Base-by-base conservation (phyloP, 164 flowering plant species). In the Stephania cephalantha region DNA sequence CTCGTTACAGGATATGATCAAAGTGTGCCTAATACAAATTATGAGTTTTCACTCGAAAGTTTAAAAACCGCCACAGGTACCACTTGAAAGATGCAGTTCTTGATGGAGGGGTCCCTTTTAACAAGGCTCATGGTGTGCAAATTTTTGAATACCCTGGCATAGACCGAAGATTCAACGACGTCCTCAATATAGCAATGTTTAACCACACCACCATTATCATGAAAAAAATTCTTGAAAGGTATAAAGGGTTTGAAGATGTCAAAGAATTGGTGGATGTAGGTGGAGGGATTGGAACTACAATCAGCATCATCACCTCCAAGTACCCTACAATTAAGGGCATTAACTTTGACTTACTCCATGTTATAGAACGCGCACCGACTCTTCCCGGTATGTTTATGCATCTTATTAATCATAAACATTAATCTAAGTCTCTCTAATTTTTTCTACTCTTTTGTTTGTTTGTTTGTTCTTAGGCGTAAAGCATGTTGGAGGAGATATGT, bases 401-500 rank as follows among this genome's bases (percentile, higher is more conserved):
- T 50, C 15, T 50, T 50, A 0, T 10, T 15, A 48, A 8, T 10
- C 20, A 25, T 25, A 25, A 25, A 25, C 25, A 25, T 25, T 25
- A 25, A 25, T 25, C 25, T 25, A 25, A 25, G 0, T 25, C 25
- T 25, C 25, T 25, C 25, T 25, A 25, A 25, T 25, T 25, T 25
- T 25, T 25, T 25, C 25, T 25, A 25, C 25, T 25, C 25, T 25
- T 25, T 25, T 25, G 25, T 25, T 25, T 25, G 25, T 25, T 48
- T 44, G 5, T 35, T 64, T 22, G 71, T 18, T 10, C 82, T 78
- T 79, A 89, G 92, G 93, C 9, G 88, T 94, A 55, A 83, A 90
- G 78, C 97, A 94, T 70, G 88, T 90, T 70, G 92, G 93, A 0
- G 95, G 98, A 3, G 97, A 93, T 79, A 91, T 94, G 96, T 94